Conservation (phyloP, 495 filamentous ascomycete species). For the Lasiosphaeris hirsuta region DNA sequence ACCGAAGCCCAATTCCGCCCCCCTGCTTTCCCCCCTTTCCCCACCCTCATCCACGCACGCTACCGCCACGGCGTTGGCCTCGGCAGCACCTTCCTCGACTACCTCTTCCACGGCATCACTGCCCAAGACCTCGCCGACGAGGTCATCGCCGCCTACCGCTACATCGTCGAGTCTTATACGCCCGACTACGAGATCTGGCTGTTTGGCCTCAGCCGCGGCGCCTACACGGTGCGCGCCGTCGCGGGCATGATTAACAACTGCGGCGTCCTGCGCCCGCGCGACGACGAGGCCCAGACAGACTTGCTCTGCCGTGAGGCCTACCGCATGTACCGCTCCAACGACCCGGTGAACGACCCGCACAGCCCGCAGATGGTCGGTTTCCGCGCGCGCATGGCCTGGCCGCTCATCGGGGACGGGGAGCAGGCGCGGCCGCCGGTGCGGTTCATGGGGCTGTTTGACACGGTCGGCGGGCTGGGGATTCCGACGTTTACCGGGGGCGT, state of each 20-base stretch:
- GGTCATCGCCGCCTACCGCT: background rate
- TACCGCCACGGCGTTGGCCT: background rate
- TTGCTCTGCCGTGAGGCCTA: background rate
- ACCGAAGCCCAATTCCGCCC: too few relatives aligned
- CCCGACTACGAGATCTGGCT: background rate
- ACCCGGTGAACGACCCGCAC: background rate
- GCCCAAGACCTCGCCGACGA: background rate
- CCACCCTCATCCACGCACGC: background rate
- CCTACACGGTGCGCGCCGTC: background rate
- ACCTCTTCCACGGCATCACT: constrained; percentile 1
- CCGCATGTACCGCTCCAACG: background rate
- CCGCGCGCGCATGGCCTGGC: background rate
- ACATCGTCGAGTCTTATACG: background rate
- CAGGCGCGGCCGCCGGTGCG: too few relatives aligned
- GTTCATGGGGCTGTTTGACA: too few relatives aligned
- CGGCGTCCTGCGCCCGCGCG: background rate
- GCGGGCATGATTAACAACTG: constrained; percentile 1
- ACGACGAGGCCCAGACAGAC: background rate
- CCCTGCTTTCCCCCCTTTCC: too few relatives aligned
- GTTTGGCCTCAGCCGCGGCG: background rate
- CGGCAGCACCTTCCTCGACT: background rate
- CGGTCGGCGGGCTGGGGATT: too few relatives aligned
- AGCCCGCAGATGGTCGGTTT: background rate
- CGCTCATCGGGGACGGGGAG: background rate
- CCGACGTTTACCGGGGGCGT: background rate